These are phyloP conservation scores for Ophiocordyceps camponoti-leonardi DNA, from an alignment of 2,329 filamentous ascomycete species.

Conservation along the genomic window DNA sequence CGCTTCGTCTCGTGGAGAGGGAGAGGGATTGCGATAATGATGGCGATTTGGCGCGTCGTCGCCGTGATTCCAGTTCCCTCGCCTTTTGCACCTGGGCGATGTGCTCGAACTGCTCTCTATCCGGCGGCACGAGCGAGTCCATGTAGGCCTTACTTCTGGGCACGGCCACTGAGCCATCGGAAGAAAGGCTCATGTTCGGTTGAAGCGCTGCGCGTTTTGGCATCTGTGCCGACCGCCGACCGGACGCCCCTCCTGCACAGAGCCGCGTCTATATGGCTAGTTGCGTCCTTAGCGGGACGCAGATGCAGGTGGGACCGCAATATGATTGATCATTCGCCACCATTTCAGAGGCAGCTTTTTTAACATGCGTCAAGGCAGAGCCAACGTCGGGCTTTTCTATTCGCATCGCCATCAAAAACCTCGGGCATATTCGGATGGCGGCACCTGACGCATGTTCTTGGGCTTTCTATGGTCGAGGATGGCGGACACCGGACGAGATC, in stretches of 20 bases:
- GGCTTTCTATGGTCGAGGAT: background rate
- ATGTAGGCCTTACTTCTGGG: conserved; percentile 26
- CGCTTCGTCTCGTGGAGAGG: background rate
- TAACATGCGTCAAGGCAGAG: background rate
- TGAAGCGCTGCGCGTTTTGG: background rate
- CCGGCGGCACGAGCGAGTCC: conserved; percentile 30
- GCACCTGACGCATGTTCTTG: background rate
- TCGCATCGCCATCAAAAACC: background rate
- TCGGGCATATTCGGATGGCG: background rate
- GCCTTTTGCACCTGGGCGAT: conserved; percentile 31
- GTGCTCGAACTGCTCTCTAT: conserved; percentile 25
- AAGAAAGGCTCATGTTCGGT: background rate
- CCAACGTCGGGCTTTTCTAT: background rate
- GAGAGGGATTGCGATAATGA: conserved; percentile 6
- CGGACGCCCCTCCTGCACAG: background rate
- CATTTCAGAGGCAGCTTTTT: background rate
- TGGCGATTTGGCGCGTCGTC: conserved; percentile 20
- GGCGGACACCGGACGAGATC: background rate
- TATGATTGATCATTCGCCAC: too few species aligned
- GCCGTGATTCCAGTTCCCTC: conserved; percentile 25
- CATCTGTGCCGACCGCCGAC: background rate
- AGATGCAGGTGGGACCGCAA: too few species aligned
- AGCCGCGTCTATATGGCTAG: background rate
- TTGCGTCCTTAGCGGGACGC: background rate
- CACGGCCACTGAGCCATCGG: background rate